These are phyloP conservation scores for Triadica sebifera DNA, from an alignment of 345 rosid species.

Conservation along the genomic window DNA sequence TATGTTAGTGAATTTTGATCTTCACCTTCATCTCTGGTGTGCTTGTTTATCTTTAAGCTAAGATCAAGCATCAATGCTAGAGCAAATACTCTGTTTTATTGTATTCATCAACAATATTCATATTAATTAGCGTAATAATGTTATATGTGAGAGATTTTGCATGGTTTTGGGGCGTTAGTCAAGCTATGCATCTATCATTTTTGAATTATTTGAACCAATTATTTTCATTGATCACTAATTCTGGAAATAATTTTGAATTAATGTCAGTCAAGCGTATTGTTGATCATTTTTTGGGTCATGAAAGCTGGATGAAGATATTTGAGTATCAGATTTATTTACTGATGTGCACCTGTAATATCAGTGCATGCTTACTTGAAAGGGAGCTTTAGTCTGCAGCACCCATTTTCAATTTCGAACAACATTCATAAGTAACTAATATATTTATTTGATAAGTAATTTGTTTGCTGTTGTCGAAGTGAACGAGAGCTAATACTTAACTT, in stretches of 20 bases:
- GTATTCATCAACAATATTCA: background rate
- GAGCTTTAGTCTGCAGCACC: background rate
- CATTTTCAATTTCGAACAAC: background rate
- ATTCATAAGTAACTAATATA: background rate
- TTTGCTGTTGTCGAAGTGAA: background rate
- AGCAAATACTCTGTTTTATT: background rate
- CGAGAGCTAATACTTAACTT: background rate
- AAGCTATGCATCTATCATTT: too few relatives aligned
- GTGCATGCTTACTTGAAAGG: background rate
- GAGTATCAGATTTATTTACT: background rate
- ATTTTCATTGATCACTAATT: background rate
- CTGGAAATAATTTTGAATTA: background rate
- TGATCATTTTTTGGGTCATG: background rate
- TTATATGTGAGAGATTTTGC: background rate
- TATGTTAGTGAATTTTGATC: conserved; percentile 6
- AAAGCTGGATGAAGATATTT: background rate
- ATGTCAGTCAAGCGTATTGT: background rate
- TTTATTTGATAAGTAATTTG: background rate
- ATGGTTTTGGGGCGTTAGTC: too few relatives aligned
- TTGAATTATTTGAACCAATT: background rate
- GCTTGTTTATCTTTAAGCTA: background rate
- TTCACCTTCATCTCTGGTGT: background rate
- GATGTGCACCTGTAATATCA: background rate
- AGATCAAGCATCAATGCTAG: background rate
- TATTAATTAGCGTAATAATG: background rate